Conservation (phyloP, 2,329 filamentous ascomycete species). For the Stylonectria norvegica region DNA sequence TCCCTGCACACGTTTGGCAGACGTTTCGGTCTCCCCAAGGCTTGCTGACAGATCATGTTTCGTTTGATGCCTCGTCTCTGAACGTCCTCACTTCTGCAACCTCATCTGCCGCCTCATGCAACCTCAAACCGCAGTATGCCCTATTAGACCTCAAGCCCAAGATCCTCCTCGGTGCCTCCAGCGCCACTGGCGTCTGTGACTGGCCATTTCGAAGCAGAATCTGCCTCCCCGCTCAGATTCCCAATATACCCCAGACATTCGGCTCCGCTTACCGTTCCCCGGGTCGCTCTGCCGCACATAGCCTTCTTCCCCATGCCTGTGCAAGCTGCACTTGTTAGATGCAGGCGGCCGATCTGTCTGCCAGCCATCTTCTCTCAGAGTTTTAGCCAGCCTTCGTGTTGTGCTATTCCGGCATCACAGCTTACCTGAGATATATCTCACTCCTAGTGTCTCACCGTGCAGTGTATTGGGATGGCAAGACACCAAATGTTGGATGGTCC, state of each 20-base stretch:
- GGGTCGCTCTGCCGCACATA: not conserved
- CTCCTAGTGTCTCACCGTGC: not conserved
- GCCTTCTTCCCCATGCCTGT: not conserved
- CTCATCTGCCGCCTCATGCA: too few relatives aligned
- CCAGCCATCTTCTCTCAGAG: too few relatives aligned
- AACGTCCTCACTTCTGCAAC: too few relatives aligned
- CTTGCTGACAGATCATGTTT: too few relatives aligned
- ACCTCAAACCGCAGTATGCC: too few relatives aligned
- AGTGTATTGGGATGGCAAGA: constrained; percentile 9
- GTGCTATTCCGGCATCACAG: constrained; percentile 13
- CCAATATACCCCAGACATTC: constrained; percentile 1
- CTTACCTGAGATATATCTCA: constrained; percentile 12
- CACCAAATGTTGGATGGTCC: constrained; percentile 8
- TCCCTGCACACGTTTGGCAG: too few relatives aligned
- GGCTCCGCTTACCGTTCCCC: constrained; percentile 1
- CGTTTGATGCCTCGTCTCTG: too few relatives aligned
- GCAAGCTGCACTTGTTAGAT: not conserved
- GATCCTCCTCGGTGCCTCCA: too few relatives aligned
- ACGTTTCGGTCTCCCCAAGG: too few relatives aligned
- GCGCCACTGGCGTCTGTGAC: not conserved
- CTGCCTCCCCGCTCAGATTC: not conserved
- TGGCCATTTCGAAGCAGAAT: too few relatives aligned
- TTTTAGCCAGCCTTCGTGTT: too few relatives aligned
- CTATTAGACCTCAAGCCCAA: too few relatives aligned
- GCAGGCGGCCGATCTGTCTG: not conserved